Evolutionary conservation across 345 rosid species (phyloP).

Genomic region (Isatis tinctoria): DNA sequence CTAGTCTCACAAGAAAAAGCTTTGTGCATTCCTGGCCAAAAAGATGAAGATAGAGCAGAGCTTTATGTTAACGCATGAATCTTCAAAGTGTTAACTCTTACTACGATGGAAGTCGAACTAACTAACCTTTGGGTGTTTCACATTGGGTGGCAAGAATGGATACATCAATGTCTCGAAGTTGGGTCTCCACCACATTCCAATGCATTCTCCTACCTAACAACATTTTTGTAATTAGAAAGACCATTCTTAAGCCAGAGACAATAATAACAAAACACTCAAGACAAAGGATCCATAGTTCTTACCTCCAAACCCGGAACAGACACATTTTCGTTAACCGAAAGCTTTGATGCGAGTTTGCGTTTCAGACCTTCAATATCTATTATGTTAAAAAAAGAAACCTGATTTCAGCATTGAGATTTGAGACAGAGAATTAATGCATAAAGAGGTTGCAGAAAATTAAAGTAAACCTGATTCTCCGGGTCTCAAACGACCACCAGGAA

Average conservation of each 20-base stretch:
- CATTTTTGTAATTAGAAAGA: background rate
- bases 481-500: conserved; percentile 85
- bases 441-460: background rate
- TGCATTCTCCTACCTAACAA: conserved; percentile 65
- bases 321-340: conserved; percentile 40
- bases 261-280: background rate
- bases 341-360: conserved; percentile 75
- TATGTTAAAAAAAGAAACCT: background rate
- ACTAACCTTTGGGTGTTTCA: conserved; percentile 65
- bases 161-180: conserved; percentile 61
- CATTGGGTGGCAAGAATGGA: conserved; percentile 64
- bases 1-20: conserved; percentile 67
- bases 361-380: conserved; percentile 66
- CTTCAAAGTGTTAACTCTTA: background rate
- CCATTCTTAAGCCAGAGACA: background rate
- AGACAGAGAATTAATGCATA: background rate
- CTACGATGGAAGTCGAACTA: background rate
- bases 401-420: background rate
- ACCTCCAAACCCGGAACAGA: conserved; percentile 64
- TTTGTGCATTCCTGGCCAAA: conserved; percentile 64
- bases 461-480: conserved; percentile 69
- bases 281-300: background rate
- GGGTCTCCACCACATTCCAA: conserved; percentile 90
- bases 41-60: background rate
- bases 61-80: background rate